phyloP scores from a whole-genome alignment of 257 asterid species.

The Solanum okadae region DNA sequence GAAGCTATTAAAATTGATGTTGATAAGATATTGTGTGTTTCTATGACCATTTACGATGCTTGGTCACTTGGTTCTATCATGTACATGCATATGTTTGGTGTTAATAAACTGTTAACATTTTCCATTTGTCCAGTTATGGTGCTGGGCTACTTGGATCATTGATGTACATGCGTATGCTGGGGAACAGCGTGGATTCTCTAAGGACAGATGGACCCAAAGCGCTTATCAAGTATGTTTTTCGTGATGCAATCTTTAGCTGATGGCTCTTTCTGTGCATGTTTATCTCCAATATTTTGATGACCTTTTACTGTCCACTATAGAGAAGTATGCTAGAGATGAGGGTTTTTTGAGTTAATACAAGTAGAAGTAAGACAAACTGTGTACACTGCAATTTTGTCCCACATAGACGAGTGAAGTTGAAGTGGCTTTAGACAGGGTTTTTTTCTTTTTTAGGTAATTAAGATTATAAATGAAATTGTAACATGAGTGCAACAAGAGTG shows the following conservation, averaged over 20 bases:
- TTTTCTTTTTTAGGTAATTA: not conserved
- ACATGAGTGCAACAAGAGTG: not conserved
- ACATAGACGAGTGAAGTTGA: not conserved
- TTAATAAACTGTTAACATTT: not conserved
- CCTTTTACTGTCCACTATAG: not conserved
- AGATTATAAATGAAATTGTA: not conserved
- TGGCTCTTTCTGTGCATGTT: not conserved
- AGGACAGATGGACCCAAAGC: constrained; percentile 84
- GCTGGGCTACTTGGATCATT: constrained; percentile 81
- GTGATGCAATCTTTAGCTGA: not conserved
- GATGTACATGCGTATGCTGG: constrained; percentile 88
- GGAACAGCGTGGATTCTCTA: constrained; percentile 70
- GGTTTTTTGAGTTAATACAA: not conserved
- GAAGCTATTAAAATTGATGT: not conserved
- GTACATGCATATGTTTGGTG: constrained; percentile 79
- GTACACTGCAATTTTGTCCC: not conserved
- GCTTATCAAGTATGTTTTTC: constrained; percentile 55
- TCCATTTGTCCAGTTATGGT: constrained; percentile 40
- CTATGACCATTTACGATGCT: constrained; percentile 35
- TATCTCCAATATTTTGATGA: not conserved
- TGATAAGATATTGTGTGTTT: not conserved
- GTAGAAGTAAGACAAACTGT: not conserved
- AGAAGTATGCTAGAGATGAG: not conserved
- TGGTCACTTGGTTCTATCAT: constrained; percentile 68
- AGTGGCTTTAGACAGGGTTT: not conserved